Evolutionary conservation across 495 filamentous ascomycete genomes (phyloP), one percentile per base, ranked within the genome.

Genomic region (Emericellopsis terricola): DNA sequence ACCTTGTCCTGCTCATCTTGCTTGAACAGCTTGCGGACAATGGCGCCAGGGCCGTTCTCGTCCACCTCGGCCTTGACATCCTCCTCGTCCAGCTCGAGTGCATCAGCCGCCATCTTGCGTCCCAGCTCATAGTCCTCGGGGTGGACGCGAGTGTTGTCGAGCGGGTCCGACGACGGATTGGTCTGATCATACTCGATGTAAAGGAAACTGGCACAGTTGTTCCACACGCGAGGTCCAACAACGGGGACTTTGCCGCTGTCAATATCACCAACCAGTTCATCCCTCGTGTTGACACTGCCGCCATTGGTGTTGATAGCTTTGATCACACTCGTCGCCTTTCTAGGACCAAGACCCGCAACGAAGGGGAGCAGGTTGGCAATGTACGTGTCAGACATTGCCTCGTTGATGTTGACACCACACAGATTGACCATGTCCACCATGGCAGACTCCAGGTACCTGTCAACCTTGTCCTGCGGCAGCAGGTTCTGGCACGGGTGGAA

Each of bases 381-480:
- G 45, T 84, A 78, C 1, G 66, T 47, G 45, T 93, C 78, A 16
- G 57, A 62, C 20, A 91, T 72, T 8, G 89, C 85, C 34, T 93
- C 85, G 45, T 94, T 93, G 46, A 96, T 73, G 41, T 94, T 79
- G 15, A 97, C 85, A 39, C 89, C 89, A 36, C 82, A 80, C 8
- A 97, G 68, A 50, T 97, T 97, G 44, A 97, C 89, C 73, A 92
- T 93, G 47, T 97, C 91, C 4, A 96, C 86, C 69, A 97, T 76
- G 14, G 85, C 82, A 2, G 81, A 89, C 44, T 96, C 89, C 15
- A 97, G 67, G 36, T 83, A 69, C 50, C 80, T 82, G 29, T 78
- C 52, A 4, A 96, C 61, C 51, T 91, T 79, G 2, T 94, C 87
- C 33, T 80, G 75, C 0, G 84, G 73, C 6, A 97, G 64, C 29